These are phyloP conservation scores for Russula virescens DNA, from an alignment of 768 basidiomycete genomes.

Conservation along the genomic window DNA sequence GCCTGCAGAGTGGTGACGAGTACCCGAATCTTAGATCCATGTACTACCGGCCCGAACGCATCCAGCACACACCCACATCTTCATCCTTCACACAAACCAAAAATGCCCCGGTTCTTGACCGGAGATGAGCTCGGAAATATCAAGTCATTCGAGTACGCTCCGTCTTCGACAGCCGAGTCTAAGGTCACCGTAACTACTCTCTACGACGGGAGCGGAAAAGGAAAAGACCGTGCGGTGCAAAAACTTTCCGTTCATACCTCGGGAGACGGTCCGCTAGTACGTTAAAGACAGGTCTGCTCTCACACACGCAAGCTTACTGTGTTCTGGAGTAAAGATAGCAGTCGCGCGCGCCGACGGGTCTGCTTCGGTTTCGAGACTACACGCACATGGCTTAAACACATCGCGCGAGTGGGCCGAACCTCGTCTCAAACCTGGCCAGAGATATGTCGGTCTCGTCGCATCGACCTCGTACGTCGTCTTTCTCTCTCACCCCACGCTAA, in stretches of 20 bases:
- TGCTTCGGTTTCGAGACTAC: conserved; percentile 39
- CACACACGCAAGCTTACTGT: conserved; percentile 20
- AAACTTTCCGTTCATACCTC: conserved; percentile 31
- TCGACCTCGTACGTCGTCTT: conserved; percentile 42
- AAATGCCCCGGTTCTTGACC: conserved; percentile 62
- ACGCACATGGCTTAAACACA: conserved; percentile 37
- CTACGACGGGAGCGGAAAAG: conserved; percentile 31
- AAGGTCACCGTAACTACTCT: conserved; percentile 35
- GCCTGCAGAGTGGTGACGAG: not conserved
- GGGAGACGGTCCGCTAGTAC: conserved; percentile 12
- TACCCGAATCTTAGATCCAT: not conserved
- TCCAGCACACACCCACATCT: not conserved
- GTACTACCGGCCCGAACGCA: not conserved
- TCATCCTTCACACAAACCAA: not conserved
- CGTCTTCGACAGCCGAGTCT: conserved; percentile 29
- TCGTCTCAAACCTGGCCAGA: conserved; percentile 45
- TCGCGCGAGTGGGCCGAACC: conserved; percentile 58
- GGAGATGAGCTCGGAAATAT: conserved; percentile 79
- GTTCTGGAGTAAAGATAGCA: conserved; percentile 53
- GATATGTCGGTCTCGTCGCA: conserved; percentile 57
- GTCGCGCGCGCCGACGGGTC: conserved; percentile 61
- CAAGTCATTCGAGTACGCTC: conserved; percentile 49
- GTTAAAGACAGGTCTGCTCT: not conserved
- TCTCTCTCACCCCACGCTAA: not conserved
- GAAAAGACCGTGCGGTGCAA: conserved; percentile 37